These are phyloP conservation scores for Flaveria bidentis DNA, from an alignment of 129 eudicot species.

Conservation along the genomic window DNA sequence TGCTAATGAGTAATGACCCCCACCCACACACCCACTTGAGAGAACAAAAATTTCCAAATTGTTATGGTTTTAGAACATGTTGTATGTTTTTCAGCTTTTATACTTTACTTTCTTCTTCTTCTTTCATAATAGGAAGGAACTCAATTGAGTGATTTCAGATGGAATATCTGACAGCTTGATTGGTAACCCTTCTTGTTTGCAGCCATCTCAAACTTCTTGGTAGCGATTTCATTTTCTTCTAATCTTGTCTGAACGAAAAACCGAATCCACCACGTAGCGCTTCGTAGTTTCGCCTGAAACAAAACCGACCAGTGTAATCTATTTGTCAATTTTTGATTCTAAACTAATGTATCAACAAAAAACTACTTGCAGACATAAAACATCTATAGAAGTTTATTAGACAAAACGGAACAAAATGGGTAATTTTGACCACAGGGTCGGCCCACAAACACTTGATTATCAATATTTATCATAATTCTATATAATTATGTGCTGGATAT, in stretches of 20 bases:
- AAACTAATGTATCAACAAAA: background rate
- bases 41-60: slow-evolving; percentile 30
- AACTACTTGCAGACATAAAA: slow-evolving; percentile 2
- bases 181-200: slow-evolving; percentile 58
- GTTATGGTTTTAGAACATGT: slow-evolving; percentile 17
- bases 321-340: background rate
- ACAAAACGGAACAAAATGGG: background rate
- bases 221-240: slow-evolving; percentile 72
- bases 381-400: background rate
- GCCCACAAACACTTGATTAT: background rate
- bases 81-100: slow-evolving; percentile 17
- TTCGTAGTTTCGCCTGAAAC: slow-evolving; percentile 72
- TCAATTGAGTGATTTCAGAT: slow-evolving; percentile 61
- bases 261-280: slow-evolving; percentile 82
- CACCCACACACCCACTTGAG: slow-evolving; percentile 6
- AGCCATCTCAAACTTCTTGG: slow-evolving; percentile 78
- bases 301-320: slow-evolving; percentile 1
- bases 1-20: slow-evolving; percentile 29
- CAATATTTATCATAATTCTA: background rate
- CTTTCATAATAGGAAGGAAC: background rate
- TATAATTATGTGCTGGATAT: background rate
- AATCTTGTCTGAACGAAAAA: slow-evolving; percentile 64
- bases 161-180: slow-evolving; percentile 81
- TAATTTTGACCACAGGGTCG: background rate
- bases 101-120: slow-evolving; percentile 22